phyloP scores from a whole-genome alignment of 2,329 filamentous ascomycete species.

The Leptographium radiaticola region DNA sequence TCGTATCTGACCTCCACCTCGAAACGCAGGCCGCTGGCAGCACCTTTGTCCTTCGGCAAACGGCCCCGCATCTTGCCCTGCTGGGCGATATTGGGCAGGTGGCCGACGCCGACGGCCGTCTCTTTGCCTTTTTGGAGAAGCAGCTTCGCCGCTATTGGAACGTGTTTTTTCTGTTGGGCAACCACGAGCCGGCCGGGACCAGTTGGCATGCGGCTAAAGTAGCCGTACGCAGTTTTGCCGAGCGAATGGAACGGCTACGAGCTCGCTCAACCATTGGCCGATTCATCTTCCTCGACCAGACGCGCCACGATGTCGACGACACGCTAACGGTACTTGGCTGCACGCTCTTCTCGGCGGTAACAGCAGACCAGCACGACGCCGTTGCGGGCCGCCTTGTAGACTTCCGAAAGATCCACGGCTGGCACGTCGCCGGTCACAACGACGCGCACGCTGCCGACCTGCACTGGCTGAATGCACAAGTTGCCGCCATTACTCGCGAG shows the following conservation, averaged over 20 bases:
- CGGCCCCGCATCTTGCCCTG: constrained; percentile 37
- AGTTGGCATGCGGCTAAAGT: constrained; percentile 20
- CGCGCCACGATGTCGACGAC: constrained; percentile 12
- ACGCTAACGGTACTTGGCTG: constrained; percentile 21
- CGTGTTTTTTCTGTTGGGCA: constrained; percentile 40
- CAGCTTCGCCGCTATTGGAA: constrained; percentile 34
- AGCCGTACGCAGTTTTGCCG: constrained; percentile 21
- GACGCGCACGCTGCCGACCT: constrained; percentile 24
- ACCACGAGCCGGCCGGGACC: constrained; percentile 39
- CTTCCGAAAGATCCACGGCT: constrained; percentile 10
- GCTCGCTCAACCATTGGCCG: constrained; percentile 16
- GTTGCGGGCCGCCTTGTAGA: background rate
- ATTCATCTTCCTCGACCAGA: constrained; percentile 27
- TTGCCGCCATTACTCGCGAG: constrained; percentile 13
- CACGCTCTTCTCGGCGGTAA: constrained; percentile 30
- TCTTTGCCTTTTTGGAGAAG: constrained; percentile 30
- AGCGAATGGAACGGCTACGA: constrained; percentile 6
- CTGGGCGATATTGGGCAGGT: constrained; percentile 42
- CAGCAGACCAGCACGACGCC: background rate
- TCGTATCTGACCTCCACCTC: constrained; percentile 45
- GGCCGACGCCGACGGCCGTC: constrained; percentile 19
- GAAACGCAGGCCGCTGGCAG: constrained; percentile 32
- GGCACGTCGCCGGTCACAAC: constrained; percentile 24
- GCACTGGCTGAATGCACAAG: constrained; percentile 28
- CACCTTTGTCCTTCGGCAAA: constrained; percentile 22